phyloP scores from a whole-genome alignment of 768 basidiomycete genomes.

The Pholiota molesta region DNA sequence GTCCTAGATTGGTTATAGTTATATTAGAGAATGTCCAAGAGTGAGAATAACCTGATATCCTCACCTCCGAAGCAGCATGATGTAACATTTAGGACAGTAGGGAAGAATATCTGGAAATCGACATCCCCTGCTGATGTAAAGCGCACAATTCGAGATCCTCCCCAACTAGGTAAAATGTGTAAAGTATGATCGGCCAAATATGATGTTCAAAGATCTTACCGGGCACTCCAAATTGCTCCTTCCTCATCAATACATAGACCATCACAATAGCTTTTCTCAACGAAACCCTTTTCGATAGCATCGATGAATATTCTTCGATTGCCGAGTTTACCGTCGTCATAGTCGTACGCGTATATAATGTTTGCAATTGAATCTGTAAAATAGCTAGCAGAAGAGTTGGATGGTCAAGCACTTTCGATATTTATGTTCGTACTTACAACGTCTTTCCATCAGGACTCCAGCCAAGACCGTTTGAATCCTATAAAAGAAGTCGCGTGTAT shows the following conservation, averaged over 20 bases:
- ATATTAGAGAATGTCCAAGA: not conserved
- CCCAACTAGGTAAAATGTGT: constrained; percentile 50
- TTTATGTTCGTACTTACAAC: constrained; percentile 43
- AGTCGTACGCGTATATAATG: constrained; percentile 70
- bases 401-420: not conserved
- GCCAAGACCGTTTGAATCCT: constrained; percentile 68
- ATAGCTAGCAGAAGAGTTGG: constrained; percentile 46
- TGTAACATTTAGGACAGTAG: constrained; percentile 65
- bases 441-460: constrained; percentile 65
- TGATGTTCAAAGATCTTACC: constrained; percentile 28
- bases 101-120: constrained; percentile 60
- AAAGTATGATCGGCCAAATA: constrained; percentile 9
- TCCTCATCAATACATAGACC: constrained; percentile 67
- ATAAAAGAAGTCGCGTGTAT: constrained; percentile 15
- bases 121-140: constrained; percentile 56
- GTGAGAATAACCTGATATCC: constrained; percentile 4
- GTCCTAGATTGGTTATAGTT: constrained; percentile 39
- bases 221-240: constrained; percentile 69
- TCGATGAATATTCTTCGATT: constrained; percentile 63
- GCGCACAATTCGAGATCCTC: constrained; percentile 60
- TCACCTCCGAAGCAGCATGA: constrained; percentile 72
- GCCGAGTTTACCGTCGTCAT: constrained; percentile 55
- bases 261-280: constrained; percentile 58
- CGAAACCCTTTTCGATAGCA: constrained; percentile 53
- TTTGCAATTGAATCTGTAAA: constrained; percentile 72